phyloP scores from a whole-genome alignment of 129 eudicot species.

The Pittosporum tobira region DNA sequence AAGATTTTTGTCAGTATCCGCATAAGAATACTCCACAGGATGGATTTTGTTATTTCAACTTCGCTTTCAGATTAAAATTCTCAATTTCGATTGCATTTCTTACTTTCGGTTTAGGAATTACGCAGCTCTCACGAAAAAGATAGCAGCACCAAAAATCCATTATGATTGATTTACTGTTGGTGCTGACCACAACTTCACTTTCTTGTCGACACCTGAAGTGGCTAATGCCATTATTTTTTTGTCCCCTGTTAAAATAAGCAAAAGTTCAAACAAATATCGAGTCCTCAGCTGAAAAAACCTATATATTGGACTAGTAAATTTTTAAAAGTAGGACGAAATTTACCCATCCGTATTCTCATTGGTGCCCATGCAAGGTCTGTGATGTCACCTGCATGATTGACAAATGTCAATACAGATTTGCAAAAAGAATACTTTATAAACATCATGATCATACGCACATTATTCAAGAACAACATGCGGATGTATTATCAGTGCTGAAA shows the following conservation, averaged over 20 bases:
- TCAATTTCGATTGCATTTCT: neutral
- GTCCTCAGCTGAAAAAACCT: too few relatives aligned
- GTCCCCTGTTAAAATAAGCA: constrained; percentile 35
- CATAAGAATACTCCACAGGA: neutral
- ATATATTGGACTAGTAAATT: neutral
- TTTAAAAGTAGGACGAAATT: constrained; percentile 5
- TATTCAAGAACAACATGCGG: neutral
- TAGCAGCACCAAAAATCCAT: neutral
- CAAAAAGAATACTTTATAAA: neutral
- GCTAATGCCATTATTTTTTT: constrained; percentile 40
- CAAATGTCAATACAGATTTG: neutral
- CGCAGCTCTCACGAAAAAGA: neutral
- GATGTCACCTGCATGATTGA: constrained; percentile 61
- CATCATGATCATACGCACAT: neutral
- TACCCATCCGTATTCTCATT: constrained; percentile 53
- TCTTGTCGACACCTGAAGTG: constrained; percentile 77
- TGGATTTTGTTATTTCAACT: neutral
- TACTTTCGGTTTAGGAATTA: neutral
- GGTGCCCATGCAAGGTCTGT: constrained; percentile 95
- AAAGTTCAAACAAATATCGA: too few relatives aligned
- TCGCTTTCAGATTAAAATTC: neutral
- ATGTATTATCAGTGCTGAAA: neutral
- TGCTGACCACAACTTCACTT: constrained; percentile 90
- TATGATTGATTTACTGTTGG: constrained; percentile 39
- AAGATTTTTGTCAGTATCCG: neutral